These are phyloP conservation scores for Kodamaea ohmeri DNA, from an alignment of 1,139 yeast genomes.

Conservation along the genomic window DNA sequence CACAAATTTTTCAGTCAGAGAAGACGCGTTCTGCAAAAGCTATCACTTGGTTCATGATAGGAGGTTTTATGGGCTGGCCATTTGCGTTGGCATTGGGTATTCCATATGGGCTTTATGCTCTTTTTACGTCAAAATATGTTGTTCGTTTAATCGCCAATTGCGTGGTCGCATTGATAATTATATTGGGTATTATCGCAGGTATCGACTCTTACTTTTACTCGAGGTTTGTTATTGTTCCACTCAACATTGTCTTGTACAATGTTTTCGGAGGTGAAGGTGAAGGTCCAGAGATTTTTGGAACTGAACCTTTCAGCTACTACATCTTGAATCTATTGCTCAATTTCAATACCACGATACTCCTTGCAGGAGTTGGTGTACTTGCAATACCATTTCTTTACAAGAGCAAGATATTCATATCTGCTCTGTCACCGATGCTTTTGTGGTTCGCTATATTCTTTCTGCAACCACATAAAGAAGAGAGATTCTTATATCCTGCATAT, in stretches of 20 bases:
- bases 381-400: constrained; percentile 19
- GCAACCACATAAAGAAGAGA: constrained; percentile 93
- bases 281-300: constrained; percentile 92
- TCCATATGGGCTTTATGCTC: constrained; percentile 50
- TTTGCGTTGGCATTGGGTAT: constrained; percentile 66
- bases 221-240: constrained; percentile 66
- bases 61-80: constrained; percentile 91
- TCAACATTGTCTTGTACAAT: constrained; percentile 80
- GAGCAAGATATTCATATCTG: constrained; percentile 15
- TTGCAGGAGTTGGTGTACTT: constrained; percentile 44
- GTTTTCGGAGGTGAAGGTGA: constrained; percentile 69
- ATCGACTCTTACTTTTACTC: constrained; percentile 69
- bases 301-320: constrained; percentile 80
- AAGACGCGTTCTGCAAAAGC: constrained; percentile 26
- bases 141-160: constrained; percentile 19
- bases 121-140: constrained; percentile 13
- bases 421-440: constrained; percentile 41
- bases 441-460: constrained; percentile 67
- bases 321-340: constrained; percentile 66
- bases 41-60: constrained; percentile 54
- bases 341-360: constrained; percentile 56
- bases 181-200: constrained; percentile 34
- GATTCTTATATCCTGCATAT: constrained; percentile 85
- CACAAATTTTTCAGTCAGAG: constrained; percentile 28
- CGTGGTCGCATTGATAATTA: constrained; percentile 20